Evolutionary conservation across 805 yeast species (phyloP).

Genomic region (Wickerhamiella sorbophila): DNA sequence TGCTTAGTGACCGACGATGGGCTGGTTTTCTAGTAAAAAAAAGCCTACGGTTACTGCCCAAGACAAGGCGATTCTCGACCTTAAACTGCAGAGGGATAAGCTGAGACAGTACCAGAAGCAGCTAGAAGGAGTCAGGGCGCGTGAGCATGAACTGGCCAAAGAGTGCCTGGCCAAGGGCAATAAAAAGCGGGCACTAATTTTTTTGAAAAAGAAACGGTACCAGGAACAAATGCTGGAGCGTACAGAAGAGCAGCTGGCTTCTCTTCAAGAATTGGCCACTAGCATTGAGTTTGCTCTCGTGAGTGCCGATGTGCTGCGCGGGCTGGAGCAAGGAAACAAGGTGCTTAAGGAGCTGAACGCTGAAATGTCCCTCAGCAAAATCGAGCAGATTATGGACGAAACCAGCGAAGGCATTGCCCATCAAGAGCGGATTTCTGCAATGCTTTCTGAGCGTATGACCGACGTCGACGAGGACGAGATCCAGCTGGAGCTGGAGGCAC

Average conservation of each 20-base stretch:
- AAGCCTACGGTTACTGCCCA: constrained; percentile 52
- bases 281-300: constrained; percentile 74
- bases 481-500: constrained; percentile 15
- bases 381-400: constrained; percentile 75
- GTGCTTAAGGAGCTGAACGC: constrained; percentile 61
- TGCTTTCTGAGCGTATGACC: constrained; percentile 26
- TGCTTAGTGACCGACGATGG: constrained; percentile 1
- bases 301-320: constrained; percentile 71
- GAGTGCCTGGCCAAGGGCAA: constrained; percentile 40
- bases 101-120: constrained; percentile 56
- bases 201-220: constrained; percentile 64
- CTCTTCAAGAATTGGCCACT: constrained; percentile 53
- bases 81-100: constrained; percentile 80
- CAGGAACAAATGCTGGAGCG: constrained; percentile 59
- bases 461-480: constrained; percentile 26
- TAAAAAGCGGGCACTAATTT: constrained; percentile 46
- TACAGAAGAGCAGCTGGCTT: constrained; percentile 64
- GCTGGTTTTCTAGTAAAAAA: constrained; percentile 1
- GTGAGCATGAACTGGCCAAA: constrained; percentile 50
- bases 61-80: constrained; percentile 73
- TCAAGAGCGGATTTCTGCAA: constrained; percentile 39
- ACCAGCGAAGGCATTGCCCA: constrained; percentile 66
- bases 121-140: constrained; percentile 40
- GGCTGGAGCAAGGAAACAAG: constrained; percentile 66
- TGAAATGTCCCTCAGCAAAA: constrained; percentile 63